Conservation (phyloP, 768 basidiomycete genomes). For the Termitomyces sp. region DNA sequence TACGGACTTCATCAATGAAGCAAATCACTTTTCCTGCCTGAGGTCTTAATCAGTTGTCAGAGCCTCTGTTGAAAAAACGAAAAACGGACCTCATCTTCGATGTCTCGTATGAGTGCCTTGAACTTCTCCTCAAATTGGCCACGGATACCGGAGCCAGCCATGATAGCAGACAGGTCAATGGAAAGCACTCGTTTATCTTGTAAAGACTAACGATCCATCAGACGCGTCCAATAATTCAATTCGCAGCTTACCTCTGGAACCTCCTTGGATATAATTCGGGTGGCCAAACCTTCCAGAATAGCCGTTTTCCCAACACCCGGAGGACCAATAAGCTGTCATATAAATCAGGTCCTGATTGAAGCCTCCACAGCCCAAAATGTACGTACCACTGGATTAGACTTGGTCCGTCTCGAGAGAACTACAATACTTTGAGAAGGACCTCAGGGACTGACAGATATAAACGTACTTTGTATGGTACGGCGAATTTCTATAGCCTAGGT, state of each 20-base stretch:
- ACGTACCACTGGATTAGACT: constrained; percentile 85
- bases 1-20: constrained; percentile 93
- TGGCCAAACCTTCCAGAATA: constrained; percentile 85
- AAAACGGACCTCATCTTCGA: constrained; percentile 68
- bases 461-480: constrained; percentile 83
- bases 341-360: not conserved
- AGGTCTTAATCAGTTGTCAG: not conserved
- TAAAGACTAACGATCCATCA: constrained; percentile 49
- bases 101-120: constrained; percentile 84
- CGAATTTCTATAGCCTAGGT: constrained; percentile 57
- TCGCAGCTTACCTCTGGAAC: constrained; percentile 71
- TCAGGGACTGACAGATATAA: not conserved
- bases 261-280: constrained; percentile 80
- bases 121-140: constrained; percentile 95
- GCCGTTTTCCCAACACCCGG: constrained; percentile 94
- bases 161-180: constrained; percentile 75
- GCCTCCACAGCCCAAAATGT: not conserved
- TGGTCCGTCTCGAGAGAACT: constrained; percentile 86
- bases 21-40: constrained; percentile 78
- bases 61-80: not conserved
- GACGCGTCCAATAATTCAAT: not conserved
- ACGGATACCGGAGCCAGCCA: constrained; percentile 88
- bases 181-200: constrained; percentile 86
- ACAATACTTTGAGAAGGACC: not conserved
- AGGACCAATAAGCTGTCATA: constrained; percentile 64